Base-by-base conservation (phyloP, 2,329 filamentous ascomycete genomes). In the Trichoderma cornu-damae region DNA sequence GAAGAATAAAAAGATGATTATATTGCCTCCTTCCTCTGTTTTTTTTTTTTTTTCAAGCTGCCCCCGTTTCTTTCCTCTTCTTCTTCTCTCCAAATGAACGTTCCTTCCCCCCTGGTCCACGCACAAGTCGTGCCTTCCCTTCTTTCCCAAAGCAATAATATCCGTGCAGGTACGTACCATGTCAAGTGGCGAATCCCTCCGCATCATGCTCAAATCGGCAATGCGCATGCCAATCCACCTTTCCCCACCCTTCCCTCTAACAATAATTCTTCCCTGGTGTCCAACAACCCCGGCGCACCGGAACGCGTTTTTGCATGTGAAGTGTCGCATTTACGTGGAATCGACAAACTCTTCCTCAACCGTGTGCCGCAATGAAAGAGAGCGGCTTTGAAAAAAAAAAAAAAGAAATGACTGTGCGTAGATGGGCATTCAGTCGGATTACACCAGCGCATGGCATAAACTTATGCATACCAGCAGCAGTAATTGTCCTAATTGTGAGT, bases 221-320 rank as follows among this genome's bases (percentile, higher is more conserved):
- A 57, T 44, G 7, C 46, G 9, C 46, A 46, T 51, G 28, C 46
- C 20, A 35, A 48, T 26, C 47, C 54, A 50, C 47, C 37, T 46
- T 57, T 47, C 47, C 54, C 54, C 51, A 35, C 26, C 37, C 24
- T 42, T 50, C 32, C 32, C 38, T 18, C 46, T 22, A 3, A n/a
- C n/a, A n/a, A n/a, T n/a, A n/a, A n/a, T n/a, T 14, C 32, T 26
- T 35, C 18, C 32, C 32, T 22, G 24, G 44, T 32, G 44, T 47
- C 14, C 20, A 47, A 34, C 37, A 37, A 35, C 32, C n/a, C 48
- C 54, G 54, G 54, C 35, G 35, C 54, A 57, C 54, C 54, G 54
- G 54, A 57, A 38, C 44, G 43, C 34, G 22, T 18, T 48, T 48
- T 57, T 43, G 38, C 58, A 59, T 57, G 54, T 57, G 54, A 59